Evolutionary conservation across 2,329 filamentous ascomycete genomes (phyloP), one percentile per base, ranked within the genome.

Genomic region (Knufia fluminis): DNA sequence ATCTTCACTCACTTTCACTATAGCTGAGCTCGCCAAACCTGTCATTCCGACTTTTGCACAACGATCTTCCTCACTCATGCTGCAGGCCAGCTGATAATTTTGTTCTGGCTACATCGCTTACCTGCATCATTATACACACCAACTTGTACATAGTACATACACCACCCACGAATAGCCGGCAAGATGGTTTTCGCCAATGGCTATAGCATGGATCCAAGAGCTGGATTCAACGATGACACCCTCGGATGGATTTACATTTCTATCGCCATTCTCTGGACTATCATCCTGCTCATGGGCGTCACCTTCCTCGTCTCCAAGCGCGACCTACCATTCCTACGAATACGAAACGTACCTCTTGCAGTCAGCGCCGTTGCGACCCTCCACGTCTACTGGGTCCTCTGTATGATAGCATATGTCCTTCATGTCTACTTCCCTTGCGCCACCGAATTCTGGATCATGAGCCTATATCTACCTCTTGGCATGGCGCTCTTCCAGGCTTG

Each of bases 381-480:
- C 39, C 67, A 70, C 55, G 52, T 69, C 14, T 70, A 69, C 54
- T 64, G 61, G 57, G 54, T 62, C 26, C 53, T 62, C 8, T 61
- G 61, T 24, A 63, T 69, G 50, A 57, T 67, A 26, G 64, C 60
- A 14, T 63, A 62, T 43, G 61, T 66, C 48, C 53, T 69, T 6
- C 66, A 66, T 26, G 52, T 64, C 4, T 50, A 59, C 20, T 60
- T 68, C 50, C 75, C 78, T 0, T 77, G 77, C 46, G 66, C 71
- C 17, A 69, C 70, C 14, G 77, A 82, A 62, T 85, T 73, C 61
- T 85, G 80, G 78, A 72, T 82, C 62, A 85, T 85, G 81, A 75
- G 76, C 53, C 69, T 79, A 49, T 81, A 78, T 61, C 67, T 84
- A 2, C 81, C 81, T 9, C 74, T 79, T 42, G 80, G 81, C 20